Conservation (phyloP, 2,329 filamentous ascomycete species). For the Epichloe gansuensis region DNA sequence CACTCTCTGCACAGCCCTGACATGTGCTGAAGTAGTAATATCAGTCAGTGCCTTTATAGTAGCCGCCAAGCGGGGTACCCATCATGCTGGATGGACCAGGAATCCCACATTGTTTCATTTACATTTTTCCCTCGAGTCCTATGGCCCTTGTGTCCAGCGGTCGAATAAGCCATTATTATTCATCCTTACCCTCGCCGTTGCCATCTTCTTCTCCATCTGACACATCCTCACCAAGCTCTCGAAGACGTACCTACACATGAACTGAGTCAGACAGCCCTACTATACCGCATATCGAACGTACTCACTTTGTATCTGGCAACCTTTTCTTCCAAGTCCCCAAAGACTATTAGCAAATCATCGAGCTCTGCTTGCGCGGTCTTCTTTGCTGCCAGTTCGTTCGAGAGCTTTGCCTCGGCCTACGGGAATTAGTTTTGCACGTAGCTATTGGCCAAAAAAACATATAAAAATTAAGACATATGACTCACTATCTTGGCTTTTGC, state of each 20-base stretch:
- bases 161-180: slow-evolving; percentile 9
- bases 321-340: slow-evolving; percentile 71
- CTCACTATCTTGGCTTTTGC: slow-evolving; percentile 17
- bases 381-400: slow-evolving; percentile 46
- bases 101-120: too few relatives aligned
- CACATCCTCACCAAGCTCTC: slow-evolving; percentile 54
- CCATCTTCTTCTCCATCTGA: slow-evolving; percentile 47
- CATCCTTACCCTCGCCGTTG: slow-evolving; percentile 40
- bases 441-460: not conserved
- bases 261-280: not conserved
- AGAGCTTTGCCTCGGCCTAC: slow-evolving; percentile 21
- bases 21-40: too few relatives aligned
- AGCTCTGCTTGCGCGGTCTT: slow-evolving; percentile 58
- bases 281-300: not conserved
- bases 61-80: too few relatives aligned
- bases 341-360: slow-evolving; percentile 71
- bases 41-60: too few relatives aligned
- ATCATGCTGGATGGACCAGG: too few relatives aligned
- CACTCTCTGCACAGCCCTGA: too few relatives aligned
- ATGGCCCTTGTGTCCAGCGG: too few relatives aligned
- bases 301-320: slow-evolving; percentile 60
- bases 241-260: slow-evolving; percentile 39
- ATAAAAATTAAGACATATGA: not conserved
- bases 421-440: not conserved
- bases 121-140: too few relatives aligned